A percentile compares a stretch with the other conserved stretches of the same genome.
Evolutionary conservation across 139 green algal genomes (phyloP).

Genomic region (Coelastrella sp.): DNA sequence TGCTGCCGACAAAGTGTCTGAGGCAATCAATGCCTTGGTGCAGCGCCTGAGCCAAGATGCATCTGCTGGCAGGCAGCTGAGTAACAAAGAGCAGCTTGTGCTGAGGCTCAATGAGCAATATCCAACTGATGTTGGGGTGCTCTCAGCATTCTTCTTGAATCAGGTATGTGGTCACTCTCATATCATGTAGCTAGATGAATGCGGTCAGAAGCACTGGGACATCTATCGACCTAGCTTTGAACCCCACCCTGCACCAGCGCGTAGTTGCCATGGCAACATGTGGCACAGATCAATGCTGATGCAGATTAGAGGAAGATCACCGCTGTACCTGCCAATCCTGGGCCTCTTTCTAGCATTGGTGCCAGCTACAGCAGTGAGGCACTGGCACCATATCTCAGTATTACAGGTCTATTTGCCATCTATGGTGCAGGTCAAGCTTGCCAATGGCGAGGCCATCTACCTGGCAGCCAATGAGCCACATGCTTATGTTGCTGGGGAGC

Average conservation of each 20-base stretch:
- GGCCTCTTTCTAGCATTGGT: too few relatives aligned
- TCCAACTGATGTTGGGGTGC: slow-evolving; percentile 91
- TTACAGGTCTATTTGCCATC: background rate
- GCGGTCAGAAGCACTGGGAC: too few relatives aligned
- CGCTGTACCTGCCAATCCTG: too few relatives aligned
- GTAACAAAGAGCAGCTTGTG: slow-evolving; percentile 78
- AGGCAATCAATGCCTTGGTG: slow-evolving; percentile 61
- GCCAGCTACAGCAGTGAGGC: too few relatives aligned
- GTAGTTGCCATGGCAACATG: too few relatives aligned
- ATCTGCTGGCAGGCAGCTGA: slow-evolving; percentile 52
- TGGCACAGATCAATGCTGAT: too few relatives aligned
- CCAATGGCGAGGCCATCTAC: slow-evolving; percentile 74
- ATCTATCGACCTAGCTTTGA: too few relatives aligned
- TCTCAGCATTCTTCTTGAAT: slow-evolving; percentile 96
- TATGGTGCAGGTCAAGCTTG: slow-evolving; percentile 45
- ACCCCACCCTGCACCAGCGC: too few relatives aligned
- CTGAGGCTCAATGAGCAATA: slow-evolving; percentile 93
- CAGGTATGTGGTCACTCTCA: slow-evolving; percentile 52
- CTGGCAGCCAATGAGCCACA: slow-evolving; percentile 97
- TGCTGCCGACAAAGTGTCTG: slow-evolving; percentile 51
- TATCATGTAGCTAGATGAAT: too few relatives aligned
- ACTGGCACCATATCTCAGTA: too few relatives aligned
- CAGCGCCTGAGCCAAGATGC: slow-evolving; percentile 60
- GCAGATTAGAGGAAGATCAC: too few relatives aligned
- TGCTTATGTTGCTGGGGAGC: slow-evolving; percentile 91